Conservation (phyloP, 2,329 filamentous ascomycete genomes). For the Taxawa tesnikishii region DNA sequence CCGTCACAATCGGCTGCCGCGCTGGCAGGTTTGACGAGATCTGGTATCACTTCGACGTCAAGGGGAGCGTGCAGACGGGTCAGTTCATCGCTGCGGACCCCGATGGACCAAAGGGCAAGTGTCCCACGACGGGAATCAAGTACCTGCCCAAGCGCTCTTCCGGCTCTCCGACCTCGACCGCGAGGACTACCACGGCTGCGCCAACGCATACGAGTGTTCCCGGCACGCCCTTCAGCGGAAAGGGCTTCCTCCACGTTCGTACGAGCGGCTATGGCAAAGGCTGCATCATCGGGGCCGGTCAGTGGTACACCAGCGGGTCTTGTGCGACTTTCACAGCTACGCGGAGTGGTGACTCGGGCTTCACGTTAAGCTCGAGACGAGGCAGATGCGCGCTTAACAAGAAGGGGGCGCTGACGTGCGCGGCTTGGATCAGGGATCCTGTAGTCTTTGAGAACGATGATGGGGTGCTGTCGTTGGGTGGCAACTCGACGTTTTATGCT, state of each 20-base stretch:
- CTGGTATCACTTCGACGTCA: constrained; percentile 53
- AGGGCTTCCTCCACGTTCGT: constrained; percentile 47
- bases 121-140: constrained; percentile 49
- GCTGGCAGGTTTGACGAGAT: constrained; percentile 38
- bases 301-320: constrained; percentile 55
- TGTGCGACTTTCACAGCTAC: constrained; percentile 54
- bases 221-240: constrained; percentile 47
- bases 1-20: constrained; percentile 48
- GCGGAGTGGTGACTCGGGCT: constrained; percentile 26
- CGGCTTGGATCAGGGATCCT: constrained; percentile 28
- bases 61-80: constrained; percentile 47
- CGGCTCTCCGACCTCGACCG: constrained; percentile 11
- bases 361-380: constrained; percentile 47
- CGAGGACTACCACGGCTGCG: constrained; percentile 17
- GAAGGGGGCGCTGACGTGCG: constrained; percentile 43
- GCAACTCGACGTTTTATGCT: constrained; percentile 30
- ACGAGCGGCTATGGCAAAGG: constrained; percentile 39
- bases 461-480: constrained; percentile 25
- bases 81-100: constrained; percentile 45
- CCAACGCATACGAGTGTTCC: no score
- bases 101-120: constrained; percentile 46
- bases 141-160: constrained; percentile 47
- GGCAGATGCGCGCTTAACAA: constrained; percentile 47
- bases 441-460: constrained; percentile 28
- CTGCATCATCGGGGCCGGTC: constrained; percentile 54